Percentiles rank a stretch among this genome's conserved stretches.
Conservation (phyloP, 495 filamentous ascomycete species). For the Penicilliopsis zonata region DNA sequence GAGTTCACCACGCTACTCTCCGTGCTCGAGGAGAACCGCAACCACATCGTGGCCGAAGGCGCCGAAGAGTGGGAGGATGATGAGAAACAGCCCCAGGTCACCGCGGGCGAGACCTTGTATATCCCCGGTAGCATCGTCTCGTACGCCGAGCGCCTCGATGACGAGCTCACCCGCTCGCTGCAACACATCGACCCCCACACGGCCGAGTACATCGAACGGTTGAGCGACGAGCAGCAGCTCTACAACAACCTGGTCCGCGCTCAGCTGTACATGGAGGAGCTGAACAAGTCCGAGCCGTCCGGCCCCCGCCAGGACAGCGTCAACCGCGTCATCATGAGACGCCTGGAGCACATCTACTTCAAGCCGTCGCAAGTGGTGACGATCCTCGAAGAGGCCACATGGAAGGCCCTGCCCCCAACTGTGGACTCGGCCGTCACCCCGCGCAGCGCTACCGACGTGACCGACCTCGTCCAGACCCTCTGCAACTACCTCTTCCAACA, state of each 20-base stretch:
- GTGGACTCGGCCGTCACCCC: constrained; percentile 75
- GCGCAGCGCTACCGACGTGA: constrained; percentile 51
- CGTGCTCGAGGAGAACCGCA: constrained; percentile 63
- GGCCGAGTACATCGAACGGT: constrained; percentile 91
- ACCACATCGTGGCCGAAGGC: constrained; percentile 74
- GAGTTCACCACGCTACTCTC: constrained; percentile 68
- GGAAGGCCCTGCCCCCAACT: constrained; percentile 63
- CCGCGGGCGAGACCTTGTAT: constrained; percentile 61
- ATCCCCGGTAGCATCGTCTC: constrained; percentile 91
- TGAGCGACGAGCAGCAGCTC: constrained; percentile 82
- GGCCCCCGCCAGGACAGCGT: constrained; percentile 67
- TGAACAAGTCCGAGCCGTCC: constrained; percentile 57
- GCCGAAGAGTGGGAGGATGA: constrained; percentile 99
- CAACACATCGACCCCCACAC: constrained; percentile 98
- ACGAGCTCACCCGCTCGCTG: constrained; percentile 90
- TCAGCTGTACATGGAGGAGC: constrained; percentile 74
- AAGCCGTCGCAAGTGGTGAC: constrained; percentile 91
- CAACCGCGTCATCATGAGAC: constrained; percentile 85
- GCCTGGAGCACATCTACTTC: constrained; percentile 97
- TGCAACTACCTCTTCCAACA: constrained; percentile 90
- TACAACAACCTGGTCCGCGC: constrained; percentile 84
- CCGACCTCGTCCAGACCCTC: constrained; percentile 68
- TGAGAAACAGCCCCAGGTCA: constrained; percentile 71
- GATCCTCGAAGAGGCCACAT: constrained; percentile 83
- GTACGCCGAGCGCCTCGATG: constrained; percentile 88